Evolutionary conservation across 805 yeast species (phyloP).

Genomic region (Nakazawaea ishiwadae): DNA sequence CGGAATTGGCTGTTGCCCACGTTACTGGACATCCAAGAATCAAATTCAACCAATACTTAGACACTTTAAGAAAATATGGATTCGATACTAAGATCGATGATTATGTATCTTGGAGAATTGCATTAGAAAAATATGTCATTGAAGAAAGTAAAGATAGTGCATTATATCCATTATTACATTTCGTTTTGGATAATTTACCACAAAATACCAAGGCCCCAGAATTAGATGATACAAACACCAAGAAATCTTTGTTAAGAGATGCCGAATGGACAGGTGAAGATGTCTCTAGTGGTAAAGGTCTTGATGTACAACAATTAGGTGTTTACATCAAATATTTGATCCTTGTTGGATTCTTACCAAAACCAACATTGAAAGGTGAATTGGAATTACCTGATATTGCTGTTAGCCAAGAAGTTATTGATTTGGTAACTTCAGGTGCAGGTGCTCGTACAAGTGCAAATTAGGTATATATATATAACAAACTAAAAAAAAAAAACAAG

Average conservation of each 20-base stretch:
- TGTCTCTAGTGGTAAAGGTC: slow-evolving; percentile 67
- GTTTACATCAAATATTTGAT: slow-evolving; percentile 76
- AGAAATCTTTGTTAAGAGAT: slow-evolving; percentile 61
- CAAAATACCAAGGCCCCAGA: slow-evolving; percentile 93
- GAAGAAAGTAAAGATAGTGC: slow-evolving; percentile 78
- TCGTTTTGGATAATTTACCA: slow-evolving; percentile 90
- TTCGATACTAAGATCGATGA: slow-evolving; percentile 58
- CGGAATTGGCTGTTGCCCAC: slow-evolving; percentile 70
- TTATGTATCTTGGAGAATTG: slow-evolving; percentile 75
- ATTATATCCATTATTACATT: slow-evolving; percentile 86
- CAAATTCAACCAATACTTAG: slow-evolving; percentile 69
- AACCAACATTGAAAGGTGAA: slow-evolving; percentile 44
- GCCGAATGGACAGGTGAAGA: slow-evolving; percentile 61
- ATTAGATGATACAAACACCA: slow-evolving; percentile 82
- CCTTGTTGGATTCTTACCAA: slow-evolving; percentile 73
- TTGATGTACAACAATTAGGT: slow-evolving; percentile 62
- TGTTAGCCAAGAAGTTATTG: slow-evolving; percentile 52
- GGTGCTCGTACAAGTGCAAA: slow-evolving; percentile 74
- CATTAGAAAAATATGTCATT: slow-evolving; percentile 73
- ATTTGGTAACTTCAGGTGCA: slow-evolving; percentile 58
- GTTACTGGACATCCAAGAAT: slow-evolving; percentile 98
- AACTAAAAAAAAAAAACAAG: background rate
- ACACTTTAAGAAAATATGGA: slow-evolving; percentile 64
- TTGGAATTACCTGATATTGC: slow-evolving; percentile 50
- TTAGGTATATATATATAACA: slow-evolving; percentile 4